Conservation (phyloP, 2,329 filamentous ascomycete genomes). For the Talaromyces piceae region DNA sequence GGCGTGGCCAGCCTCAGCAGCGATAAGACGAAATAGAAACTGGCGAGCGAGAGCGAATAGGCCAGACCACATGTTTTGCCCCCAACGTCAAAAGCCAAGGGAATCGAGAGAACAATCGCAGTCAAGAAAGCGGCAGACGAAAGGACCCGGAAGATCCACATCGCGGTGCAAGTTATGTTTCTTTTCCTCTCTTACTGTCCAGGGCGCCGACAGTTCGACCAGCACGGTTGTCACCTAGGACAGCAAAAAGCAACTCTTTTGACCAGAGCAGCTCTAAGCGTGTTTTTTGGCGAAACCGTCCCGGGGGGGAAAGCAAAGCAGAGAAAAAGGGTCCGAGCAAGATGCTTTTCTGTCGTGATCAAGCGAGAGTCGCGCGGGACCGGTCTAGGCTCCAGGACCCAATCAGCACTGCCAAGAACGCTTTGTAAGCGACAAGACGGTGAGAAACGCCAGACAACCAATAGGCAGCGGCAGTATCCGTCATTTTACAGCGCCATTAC, state of each 20-base stretch:
- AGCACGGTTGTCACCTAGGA: slow-evolving; percentile 3
- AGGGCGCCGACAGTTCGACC: slow-evolving; percentile 8
- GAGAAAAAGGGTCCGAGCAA: not conserved
- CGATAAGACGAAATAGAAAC: slow-evolving; percentile 87
- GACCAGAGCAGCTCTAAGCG: not conserved
- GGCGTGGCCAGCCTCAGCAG: slow-evolving; percentile 72
- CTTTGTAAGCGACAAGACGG: not conserved
- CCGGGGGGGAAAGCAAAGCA: not conserved
- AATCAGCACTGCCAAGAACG: not conserved
- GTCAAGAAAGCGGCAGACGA: slow-evolving; percentile 80
- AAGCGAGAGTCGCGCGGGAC: not conserved
- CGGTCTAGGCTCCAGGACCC: not conserved
- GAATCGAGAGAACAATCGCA: slow-evolving; percentile 90
- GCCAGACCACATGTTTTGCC: slow-evolving; percentile 89
- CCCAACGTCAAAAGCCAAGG: slow-evolving; percentile 95
- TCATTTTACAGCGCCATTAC: not conserved
- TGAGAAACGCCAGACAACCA: not conserved
- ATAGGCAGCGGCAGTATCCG: not conserved
- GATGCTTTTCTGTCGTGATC: not conserved
- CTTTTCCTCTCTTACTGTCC: too few relatives aligned
- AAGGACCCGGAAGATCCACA: slow-evolving; percentile 76
- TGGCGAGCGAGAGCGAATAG: slow-evolving; percentile 81
- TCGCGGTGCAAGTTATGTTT: slow-evolving; percentile 40
- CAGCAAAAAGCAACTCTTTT: not conserved
- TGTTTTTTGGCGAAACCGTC: not conserved